These are phyloP conservation scores for Perilla frutescens DNA, from an alignment of 257 asterid genomes.

Conservation along the genomic window DNA sequence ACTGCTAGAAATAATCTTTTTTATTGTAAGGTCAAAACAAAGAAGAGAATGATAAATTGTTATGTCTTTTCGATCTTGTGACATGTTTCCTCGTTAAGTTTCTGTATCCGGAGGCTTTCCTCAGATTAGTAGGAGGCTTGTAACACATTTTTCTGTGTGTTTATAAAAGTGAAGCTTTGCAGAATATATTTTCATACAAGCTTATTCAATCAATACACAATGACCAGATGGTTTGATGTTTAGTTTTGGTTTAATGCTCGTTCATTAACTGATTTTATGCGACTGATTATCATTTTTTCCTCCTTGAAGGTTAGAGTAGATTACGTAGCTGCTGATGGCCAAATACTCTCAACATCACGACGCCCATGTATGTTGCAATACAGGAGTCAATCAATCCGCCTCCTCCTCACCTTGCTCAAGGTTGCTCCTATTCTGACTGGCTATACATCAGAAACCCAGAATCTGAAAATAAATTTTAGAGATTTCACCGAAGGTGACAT, in stretches of 20 bases:
- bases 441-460: conserved; percentile 76
- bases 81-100: neutral
- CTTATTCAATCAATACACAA: neutral
- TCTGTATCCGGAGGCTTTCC: neutral
- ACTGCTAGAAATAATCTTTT: neutral
- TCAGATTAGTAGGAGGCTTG: neutral
- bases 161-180: neutral
- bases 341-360: conserved; percentile 58
- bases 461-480: conserved; percentile 53
- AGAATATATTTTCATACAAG: neutral
- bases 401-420: conserved; percentile 65
- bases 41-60: conserved; percentile 4
- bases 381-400: conserved; percentile 73
- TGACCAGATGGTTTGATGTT: neutral
- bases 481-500: conserved; percentile 62
- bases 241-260: neutral
- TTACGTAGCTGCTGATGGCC: conserved; percentile 66
- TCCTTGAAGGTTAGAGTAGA: conserved; percentile 73
- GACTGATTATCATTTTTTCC: conserved; percentile 19
- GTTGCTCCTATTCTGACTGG: conserved; percentile 76
- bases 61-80: neutral
- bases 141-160: neutral
- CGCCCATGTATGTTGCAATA: conserved; percentile 79
- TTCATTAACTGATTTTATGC: neutral
- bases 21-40: neutral